Conservation (phyloP, 2,329 filamentous ascomycete species). For the Scedosporium boydii region DNA sequence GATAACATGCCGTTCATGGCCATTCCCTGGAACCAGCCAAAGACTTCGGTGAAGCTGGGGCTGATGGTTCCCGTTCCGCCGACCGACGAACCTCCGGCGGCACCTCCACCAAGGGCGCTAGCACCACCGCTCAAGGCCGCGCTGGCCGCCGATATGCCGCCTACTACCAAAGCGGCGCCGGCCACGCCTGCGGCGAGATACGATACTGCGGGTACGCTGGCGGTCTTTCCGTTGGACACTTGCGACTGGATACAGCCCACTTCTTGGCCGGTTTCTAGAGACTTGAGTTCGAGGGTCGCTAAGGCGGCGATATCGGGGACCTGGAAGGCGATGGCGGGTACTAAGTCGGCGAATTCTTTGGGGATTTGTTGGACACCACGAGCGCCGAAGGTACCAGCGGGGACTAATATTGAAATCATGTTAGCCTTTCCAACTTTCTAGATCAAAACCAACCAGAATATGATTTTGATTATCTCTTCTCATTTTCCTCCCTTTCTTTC, state of each 20-base stretch:
- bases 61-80: conserved; percentile 57
- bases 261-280: conserved; percentile 46
- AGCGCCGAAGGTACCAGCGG: conserved; percentile 64
- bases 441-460: neutral
- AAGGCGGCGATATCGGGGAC: conserved; percentile 83
- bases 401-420: conserved; percentile 40
- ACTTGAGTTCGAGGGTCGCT: conserved; percentile 67
- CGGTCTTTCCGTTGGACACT: conserved; percentile 81
- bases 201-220: conserved; percentile 63
- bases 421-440: neutral
- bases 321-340: conserved; percentile 81
- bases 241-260: conserved; percentile 77
- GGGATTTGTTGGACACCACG: conserved; percentile 64
- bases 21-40: conserved; percentile 87
- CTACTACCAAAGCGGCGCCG: conserved; percentile 68
- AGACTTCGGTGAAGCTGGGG: conserved; percentile 76
- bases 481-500: neutral
- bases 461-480: neutral
- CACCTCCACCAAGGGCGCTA: conserved; percentile 38
- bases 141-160: conserved; percentile 60
- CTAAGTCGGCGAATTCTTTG: conserved; percentile 57
- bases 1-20: conserved; percentile 95
- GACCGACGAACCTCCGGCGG: conserved; percentile 35
- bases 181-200: conserved; percentile 80
- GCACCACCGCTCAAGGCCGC: conserved; percentile 45